Conservation (phyloP, 352 stramenopile species). For the Pythium periplocum region DNA sequence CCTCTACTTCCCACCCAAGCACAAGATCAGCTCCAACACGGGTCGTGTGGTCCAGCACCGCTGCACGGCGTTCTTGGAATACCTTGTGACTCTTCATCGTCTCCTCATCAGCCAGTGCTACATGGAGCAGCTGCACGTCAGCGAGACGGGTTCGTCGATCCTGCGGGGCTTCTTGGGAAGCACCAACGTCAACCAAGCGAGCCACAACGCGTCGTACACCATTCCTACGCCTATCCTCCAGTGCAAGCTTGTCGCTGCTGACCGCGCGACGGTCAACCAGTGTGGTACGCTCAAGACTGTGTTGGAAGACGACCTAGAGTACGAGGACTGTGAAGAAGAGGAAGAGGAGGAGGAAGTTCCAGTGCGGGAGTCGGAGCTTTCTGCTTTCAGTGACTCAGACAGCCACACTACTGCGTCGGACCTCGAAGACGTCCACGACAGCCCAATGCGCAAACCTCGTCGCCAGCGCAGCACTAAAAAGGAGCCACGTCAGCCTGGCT, state of each 20-base stretch:
- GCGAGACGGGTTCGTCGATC: conserved; percentile 23
- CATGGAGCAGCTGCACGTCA: conserved; percentile 23
- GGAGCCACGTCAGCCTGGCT: too few relatives aligned
- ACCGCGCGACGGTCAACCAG: conserved; percentile 23
- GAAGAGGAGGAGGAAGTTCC: conserved; percentile 10
- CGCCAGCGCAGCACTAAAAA: too few relatives aligned
- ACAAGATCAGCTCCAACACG: conserved; percentile 24
- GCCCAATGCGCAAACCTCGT: background rate
- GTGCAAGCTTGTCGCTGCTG: conserved; percentile 15
- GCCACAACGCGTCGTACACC: conserved; percentile 19
- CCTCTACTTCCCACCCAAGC: conserved; percentile 31
- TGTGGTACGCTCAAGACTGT: conserved; percentile 30
- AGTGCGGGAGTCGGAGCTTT: conserved; percentile 5
- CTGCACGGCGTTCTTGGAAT: conserved; percentile 27
- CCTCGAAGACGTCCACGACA: conserved; percentile 5
- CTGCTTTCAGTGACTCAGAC: conserved; percentile 19
- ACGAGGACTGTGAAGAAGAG: conserved; percentile 16
- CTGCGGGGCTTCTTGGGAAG: conserved; percentile 29
- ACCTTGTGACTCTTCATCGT: conserved; percentile 23
- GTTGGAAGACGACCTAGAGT: conserved; percentile 24
- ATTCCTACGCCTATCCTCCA: conserved; percentile 22
- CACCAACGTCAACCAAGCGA: conserved; percentile 18
- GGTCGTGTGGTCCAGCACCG: conserved; percentile 22
- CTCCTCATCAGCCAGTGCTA: conserved; percentile 28
- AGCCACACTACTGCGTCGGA: conserved; percentile 19